Base-by-base conservation (phyloP, 2,329 filamentous ascomycete species). In the Beauveria asiatica region DNA sequence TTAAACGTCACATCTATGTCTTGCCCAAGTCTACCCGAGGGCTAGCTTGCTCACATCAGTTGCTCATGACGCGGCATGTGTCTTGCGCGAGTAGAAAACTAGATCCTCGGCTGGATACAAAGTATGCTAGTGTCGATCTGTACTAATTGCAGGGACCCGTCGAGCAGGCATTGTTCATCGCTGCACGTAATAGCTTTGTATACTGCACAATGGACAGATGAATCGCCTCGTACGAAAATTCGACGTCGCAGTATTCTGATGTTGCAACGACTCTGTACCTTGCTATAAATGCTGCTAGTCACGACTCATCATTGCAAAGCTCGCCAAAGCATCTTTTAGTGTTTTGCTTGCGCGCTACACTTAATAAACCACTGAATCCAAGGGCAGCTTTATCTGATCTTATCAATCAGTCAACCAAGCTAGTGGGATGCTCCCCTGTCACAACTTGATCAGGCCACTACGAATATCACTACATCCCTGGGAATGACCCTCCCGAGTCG, bases 141-240 rank as follows among this genome's bases (percentile, higher is more conserved):
- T 10, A 33, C 10, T 33, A 5, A 2, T 11, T 33, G 11, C 27
- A 30, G 63, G 61, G 55, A 67, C 67, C 2, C 64, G 61, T n/a
- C 59, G 63, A 60, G 54, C 65, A 0, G 62, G 63, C 37, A 59
- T 69, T 13, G 60, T 64, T 16, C 39, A 64, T 61, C 64, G 62
- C 10, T 63, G 65, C 42, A 65, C 25, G 67, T 66, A 65, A 65
- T 49, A 64, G 61, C 64, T 63, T 11, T 61, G 63, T 21, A 62
- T 59, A 63, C 48, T 19, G 39, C 59, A 42, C 42, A 27, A 63
- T 68, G 0, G 67, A 66, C 19, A 64, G 62, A 45, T 13, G 64
- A 0, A 57, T 11, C 33, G 42, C 66, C 23, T 66, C 61, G 50
- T 68, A 65, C 65, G 63, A 67, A 33, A 65, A 67, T 25, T 52